Evolutionary conservation across 2,329 filamentous ascomycete genomes (phyloP), one percentile per base, ranked within the genome.

Genomic region (Exophiala viscosa): DNA sequence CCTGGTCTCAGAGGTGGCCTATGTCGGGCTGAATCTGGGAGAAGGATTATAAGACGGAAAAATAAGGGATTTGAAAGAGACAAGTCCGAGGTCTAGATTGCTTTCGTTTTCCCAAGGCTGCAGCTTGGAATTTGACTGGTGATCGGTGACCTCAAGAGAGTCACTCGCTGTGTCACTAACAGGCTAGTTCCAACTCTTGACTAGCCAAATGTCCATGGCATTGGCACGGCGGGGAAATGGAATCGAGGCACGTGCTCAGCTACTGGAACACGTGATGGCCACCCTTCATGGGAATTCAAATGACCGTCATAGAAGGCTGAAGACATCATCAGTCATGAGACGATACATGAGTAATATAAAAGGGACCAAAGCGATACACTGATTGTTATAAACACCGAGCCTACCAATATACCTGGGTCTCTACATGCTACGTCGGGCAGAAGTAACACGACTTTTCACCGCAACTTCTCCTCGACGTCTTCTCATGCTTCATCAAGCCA

Each of bases 401-500:
- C n/a, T n/a, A 8, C 10, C 11, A 17, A 17, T 40, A 40, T 5
- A 40, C 47, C 8, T 39, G 13, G 6, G 1, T 38, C 36, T 42
- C 8, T 52, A 28, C 23, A 28, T 28, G 23, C 23, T 28, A 28
- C 23, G 23, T 28, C 23, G 23, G 8, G 23, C 23, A 28, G 8
- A 5, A 28, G 8, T 5, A 28, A 28, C 8, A 28, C 23, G 23
- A 28, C 2, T 28, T 7, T 2, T 2, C 23, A 5, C 3, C 23
- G 3, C 2, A 5, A 7, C 15, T 17, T 42, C 18, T 36, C 13
- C 5, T 17, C 11, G 13, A 15, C 32, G 20, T 18, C 35, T 42
- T 17, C 2, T 45, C 17, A 57, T 57, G 54, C 54, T 59, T 17
- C 57, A 59, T 28, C 57, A 59, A 50, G 54, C 54, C 32, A 50